phyloP scores from a whole-genome alignment of 148 eudicot species.

The Silene latifolia region DNA sequence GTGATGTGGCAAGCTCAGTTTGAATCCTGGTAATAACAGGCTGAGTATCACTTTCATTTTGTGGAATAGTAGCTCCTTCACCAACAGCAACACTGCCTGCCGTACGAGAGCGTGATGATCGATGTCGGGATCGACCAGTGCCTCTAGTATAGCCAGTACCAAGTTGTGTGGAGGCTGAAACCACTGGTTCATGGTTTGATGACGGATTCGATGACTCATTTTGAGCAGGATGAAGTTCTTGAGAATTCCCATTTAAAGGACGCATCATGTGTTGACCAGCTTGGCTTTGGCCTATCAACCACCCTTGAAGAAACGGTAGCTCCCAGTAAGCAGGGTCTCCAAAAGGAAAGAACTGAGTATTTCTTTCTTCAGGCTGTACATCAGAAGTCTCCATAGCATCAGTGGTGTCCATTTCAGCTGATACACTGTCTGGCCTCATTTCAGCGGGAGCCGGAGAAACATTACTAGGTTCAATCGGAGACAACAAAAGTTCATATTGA shows the following conservation, averaged over 20 bases:
- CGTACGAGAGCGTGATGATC: slow-evolving; percentile 45
- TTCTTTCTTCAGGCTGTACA: slow-evolving; percentile 59
- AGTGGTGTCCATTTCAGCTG: slow-evolving; percentile 42
- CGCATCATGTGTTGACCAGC: slow-evolving; percentile 69
- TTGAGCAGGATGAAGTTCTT: slow-evolving; percentile 38
- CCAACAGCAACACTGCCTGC: slow-evolving; percentile 34
- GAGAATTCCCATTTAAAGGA: slow-evolving; percentile 40
- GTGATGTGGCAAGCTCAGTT: slow-evolving; percentile 78
- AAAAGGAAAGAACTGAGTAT: slow-evolving; percentile 65
- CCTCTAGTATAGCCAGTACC: slow-evolving; percentile 35
- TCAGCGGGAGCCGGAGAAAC: slow-evolving; percentile 49
- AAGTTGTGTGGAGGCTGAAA: slow-evolving; percentile 30
- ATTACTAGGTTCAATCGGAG: slow-evolving; percentile 59
- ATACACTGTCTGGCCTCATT: slow-evolving; percentile 32
- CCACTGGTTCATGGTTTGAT: slow-evolving; percentile 32
- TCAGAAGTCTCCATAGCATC: slow-evolving; percentile 72
- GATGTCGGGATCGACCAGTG: slow-evolving; percentile 46
- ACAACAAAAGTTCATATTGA: slow-evolving; percentile 82
- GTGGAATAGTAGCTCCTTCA: slow-evolving; percentile 39
- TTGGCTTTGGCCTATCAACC: slow-evolving; percentile 96
- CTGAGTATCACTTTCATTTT: slow-evolving; percentile 46
- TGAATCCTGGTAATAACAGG: slow-evolving; percentile 65
- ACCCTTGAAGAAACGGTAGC: slow-evolving; percentile 90
- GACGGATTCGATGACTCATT: slow-evolving; percentile 25
- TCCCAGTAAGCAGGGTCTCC: slow-evolving; percentile 84